Base-by-base conservation (phyloP, 139 green algal genomes). In the Diplosphaera chodatii region DNA sequence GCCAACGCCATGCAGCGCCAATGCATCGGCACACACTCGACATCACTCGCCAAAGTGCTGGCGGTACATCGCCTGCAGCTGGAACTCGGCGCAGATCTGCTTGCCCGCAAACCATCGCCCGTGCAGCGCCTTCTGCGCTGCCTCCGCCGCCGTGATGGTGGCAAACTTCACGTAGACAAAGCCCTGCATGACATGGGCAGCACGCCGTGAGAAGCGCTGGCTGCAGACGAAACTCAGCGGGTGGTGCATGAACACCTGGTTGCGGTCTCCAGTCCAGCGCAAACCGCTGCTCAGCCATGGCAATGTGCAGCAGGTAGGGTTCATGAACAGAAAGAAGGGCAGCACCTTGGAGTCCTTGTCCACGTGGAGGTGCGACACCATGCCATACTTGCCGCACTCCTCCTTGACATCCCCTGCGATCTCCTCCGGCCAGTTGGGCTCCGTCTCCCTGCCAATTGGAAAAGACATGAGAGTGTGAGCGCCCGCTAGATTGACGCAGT, bases 131-230 rank as follows among this genome's bases (percentile, higher is more conserved):
- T 79, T 72, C 73, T 91, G 85, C 2, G 93, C 91, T 8, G 85
- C 82, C 30, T 85, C 68, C 1, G 93, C 89, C 13, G 75, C 80
- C 32, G 87, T 66, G 31, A 78, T 29, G 2, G 41, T 70, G 1
- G 21, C 70, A 77, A 97, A 97, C 77, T 94, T 95, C 33, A 97
- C 66, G 78, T 98, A 98, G 40, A 97, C 93, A 85, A 95, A 96
- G 40, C 93, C 92, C 85, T 93, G 82, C 3, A 28, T n/a, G n/a
- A n/a, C n/a, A n/a, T n/a, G n/a, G n/a, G n/a, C n/a, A n/a, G n/a
- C n/a, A n/a, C n/a, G n/a, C n/a, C n/a, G n/a, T n/a, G n/a, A n/a
- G n/a, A n/a, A n/a, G n/a, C n/a, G n/a, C n/a, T n/a, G n/a, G n/a
- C n/a, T n/a, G n/a, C n/a, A n/a, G n/a, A n/a, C n/a, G n/a, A n/a